Base-by-base conservation (phyloP, 2,329 filamentous ascomycete genomes). In the Cercospora janseana region DNA sequence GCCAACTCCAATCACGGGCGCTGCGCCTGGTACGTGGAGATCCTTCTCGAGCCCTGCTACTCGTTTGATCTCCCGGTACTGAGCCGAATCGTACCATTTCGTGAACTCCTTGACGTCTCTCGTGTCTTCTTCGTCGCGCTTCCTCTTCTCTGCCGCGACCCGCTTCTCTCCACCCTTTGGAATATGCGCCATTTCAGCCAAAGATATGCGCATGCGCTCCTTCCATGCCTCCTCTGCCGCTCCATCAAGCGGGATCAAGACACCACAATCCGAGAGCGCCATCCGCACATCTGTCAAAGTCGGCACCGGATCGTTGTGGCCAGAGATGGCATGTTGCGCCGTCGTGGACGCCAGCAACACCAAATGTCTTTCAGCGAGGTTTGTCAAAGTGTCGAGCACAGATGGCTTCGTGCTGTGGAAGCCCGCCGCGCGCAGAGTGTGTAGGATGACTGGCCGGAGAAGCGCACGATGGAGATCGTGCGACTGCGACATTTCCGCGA, bases 391-490 rank as follows among this genome's bases (percentile, higher is more conserved):
- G 71, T 97, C 91, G 50, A 96, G 77, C 5, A 94, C 90, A 3
- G 86, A 85, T 2, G 88, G 85, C 47, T 83, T 83, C 43, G 89
- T 87, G 32, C 85, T 79, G 68, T 94, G 88, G 73, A 94, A 97
- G 66, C 92, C 92, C 18, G 89, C 86, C 23, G 91, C 88, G 65
- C 92, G 89, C 44, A 97, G 82, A 63, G 95, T 92, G 71, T 96
- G 90, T 51, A 97, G 82, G 54, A 96, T 82, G 40, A 85, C 85
- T 2, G 92, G 92, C 32, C 90, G 88, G 50, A 97, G 79, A 57
- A 95, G 84, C 54, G 87, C 85, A 70, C 88, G 85, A 72, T 86
- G 80, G 41, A 87, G 75, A 55, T 65, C 63, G 49, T 63, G 60
- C 26, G 62, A 29, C 53, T 66, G 63, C 47, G 61, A 61, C 37